Evolutionary conservation across 305 asterid genomes (phyloP), one percentile per base, ranked within the genome.

Genomic region (Fraxinus paxiana): DNA sequence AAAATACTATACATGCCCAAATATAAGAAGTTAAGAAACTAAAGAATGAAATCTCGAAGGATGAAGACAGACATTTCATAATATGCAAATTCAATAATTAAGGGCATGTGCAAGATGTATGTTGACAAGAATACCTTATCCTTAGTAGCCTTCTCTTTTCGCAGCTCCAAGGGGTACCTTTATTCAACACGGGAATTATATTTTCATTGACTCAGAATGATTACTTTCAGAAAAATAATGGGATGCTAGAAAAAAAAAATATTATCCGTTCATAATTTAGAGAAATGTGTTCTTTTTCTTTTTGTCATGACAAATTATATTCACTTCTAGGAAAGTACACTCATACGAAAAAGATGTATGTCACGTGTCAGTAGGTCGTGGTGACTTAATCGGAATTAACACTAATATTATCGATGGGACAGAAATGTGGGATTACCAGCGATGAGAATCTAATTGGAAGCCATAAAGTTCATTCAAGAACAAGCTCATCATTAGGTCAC

Each of bases 131-230:
- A 41, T 89, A 95, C 99, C 97, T 95, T 93, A 77, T 86, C 85
- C 86, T 95, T 94, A 46, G 92, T 91, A 3, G 96, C 88, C 89
- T 95, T 95, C 85, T 92, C 98, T 88, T 92, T 95, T 31, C 99
- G 89, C 83, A 95, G 88, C 93, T 95, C 99, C 90, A 95, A 83
- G 0, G 99, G 99, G 72, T 95, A 95, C 99, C 99, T 95, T 79
- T 77, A 79, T 12, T 75, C 73, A 86, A 80, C 72, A 85, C 73
- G 82, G 81, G 31, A 88, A 84, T 73, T 17, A 82, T 34, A 34
- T 37, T 54, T 74, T 81, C 78, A 37, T 77, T 73, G 22, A 74
- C 76, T 82, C 73, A 54, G 84, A 77, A 65, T 73, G 35, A 73
- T 63, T 80, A 78, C 22, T 31, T 77, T 8, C 5, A 75, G 77